Evolutionary conservation across 1,139 yeast genomes (phyloP).

Genomic region (Suhomyces bribrorum): DNA sequence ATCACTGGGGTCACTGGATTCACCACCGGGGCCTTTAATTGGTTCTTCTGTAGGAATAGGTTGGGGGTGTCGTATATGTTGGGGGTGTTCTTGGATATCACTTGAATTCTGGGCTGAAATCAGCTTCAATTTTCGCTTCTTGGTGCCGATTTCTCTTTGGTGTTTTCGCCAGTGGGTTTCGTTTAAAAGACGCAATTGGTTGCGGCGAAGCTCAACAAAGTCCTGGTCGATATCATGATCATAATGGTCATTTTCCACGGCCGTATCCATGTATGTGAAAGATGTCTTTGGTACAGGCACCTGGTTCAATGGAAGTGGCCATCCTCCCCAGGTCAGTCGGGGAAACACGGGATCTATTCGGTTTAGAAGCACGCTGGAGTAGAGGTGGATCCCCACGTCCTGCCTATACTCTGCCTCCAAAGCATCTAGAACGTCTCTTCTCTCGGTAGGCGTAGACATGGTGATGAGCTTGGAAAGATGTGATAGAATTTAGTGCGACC

Average conservation of each 20-base stretch:
- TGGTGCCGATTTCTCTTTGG: conserved; percentile 3
- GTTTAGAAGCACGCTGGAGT: conserved; percentile 45
- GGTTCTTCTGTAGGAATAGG: too few relatives aligned
- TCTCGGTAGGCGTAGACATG: conserved; percentile 21
- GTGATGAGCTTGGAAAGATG: not conserved
- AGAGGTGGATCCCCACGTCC: conserved; percentile 56
- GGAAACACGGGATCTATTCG: conserved; percentile 43
- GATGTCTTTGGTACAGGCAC: conserved; percentile 40
- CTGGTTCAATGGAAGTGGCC: conserved; percentile 43
- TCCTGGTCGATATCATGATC: conserved; percentile 21
- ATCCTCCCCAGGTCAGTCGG: conserved; percentile 37
- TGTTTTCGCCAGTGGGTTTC: conserved; percentile 1
- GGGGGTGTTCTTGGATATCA: too few relatives aligned
- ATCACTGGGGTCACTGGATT: too few relatives aligned
- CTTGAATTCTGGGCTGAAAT: too few relatives aligned
- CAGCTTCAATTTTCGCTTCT: not conserved
- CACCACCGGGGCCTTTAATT: too few relatives aligned
- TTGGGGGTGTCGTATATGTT: too few relatives aligned
- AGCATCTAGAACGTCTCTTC: conserved; percentile 30
- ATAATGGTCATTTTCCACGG: conserved; percentile 18
- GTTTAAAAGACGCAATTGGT: not conserved
- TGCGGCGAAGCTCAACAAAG: conserved; percentile 4
- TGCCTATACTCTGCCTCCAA: conserved; percentile 46
- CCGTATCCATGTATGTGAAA: conserved; percentile 24
- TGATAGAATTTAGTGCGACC: not conserved